These are phyloP conservation scores for Paramecium caudatum DNA, from an alignment of 73 alveolate species.

Conservation along the genomic window DNA sequence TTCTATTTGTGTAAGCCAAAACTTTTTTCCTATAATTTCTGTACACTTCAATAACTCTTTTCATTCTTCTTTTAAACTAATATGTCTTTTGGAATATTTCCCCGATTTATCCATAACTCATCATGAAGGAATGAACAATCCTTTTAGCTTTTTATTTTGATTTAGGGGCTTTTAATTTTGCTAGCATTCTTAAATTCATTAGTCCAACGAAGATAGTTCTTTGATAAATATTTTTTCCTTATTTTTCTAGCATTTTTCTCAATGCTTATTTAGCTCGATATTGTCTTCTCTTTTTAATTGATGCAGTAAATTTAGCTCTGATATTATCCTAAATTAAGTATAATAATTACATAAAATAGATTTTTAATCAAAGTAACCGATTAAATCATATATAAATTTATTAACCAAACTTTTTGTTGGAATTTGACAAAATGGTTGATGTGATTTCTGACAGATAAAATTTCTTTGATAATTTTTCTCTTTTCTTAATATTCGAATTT, in stretches of 20 bases:
- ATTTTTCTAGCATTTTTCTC: not conserved
- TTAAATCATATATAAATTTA: not conserved
- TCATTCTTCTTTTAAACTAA: constrained; percentile 33
- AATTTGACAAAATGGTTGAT: not conserved
- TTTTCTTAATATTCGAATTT: constrained; percentile 14
- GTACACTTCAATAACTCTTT: not conserved
- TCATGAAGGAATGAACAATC: constrained; percentile 11
- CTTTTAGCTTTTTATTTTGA: not conserved
- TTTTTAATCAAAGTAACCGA: not conserved
- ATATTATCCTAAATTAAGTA: not conserved
- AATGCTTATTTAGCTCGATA: not conserved
- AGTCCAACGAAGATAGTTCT: constrained; percentile 10
- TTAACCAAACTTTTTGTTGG: constrained; percentile 44
- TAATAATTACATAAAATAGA: constrained; percentile 2
- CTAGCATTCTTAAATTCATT: not conserved
- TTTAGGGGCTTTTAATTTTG: not conserved
- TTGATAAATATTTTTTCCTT: not conserved
- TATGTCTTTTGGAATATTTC: constrained; percentile 40
- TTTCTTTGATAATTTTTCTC: constrained; percentile 37
- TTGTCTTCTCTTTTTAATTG: not conserved
- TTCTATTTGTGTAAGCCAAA: constrained; percentile 15
- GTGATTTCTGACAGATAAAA: not conserved
- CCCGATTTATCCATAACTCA: constrained; percentile 64
- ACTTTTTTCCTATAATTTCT: constrained; percentile 10
- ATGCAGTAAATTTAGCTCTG: not conserved